Evolutionary conservation across 208 protist species (phyloP).

Genomic region (Borovskyia barvae): DNA sequence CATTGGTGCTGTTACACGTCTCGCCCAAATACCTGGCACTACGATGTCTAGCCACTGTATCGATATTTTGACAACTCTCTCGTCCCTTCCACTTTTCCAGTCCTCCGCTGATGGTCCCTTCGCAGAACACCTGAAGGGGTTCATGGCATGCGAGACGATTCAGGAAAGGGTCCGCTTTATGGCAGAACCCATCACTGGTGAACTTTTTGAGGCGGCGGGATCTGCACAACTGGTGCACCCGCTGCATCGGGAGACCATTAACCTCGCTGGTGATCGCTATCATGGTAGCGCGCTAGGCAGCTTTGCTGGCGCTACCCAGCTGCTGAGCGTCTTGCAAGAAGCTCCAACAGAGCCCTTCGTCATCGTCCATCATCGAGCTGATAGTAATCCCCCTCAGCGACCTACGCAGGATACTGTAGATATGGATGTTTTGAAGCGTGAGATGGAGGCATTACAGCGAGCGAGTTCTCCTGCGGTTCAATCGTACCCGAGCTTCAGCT

Average conservation of each 20-base stretch:
- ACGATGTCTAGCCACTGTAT: conserved; percentile 46
- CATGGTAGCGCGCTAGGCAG: conserved; percentile 5
- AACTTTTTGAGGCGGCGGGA: conserved; percentile 24
- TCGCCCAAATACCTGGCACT: conserved; percentile 20
- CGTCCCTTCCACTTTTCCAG: conserved; percentile 33
- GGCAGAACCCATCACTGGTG: conserved; percentile 46
- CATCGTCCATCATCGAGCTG: conserved; percentile 13
- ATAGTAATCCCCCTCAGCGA: conserved; percentile 13
- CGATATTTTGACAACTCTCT: conserved; percentile 32
- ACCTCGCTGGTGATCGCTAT: conserved; percentile 33
- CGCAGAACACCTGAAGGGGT: conserved; percentile 27
- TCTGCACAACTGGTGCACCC: conserved; percentile 18
- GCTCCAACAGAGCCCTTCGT: no score
- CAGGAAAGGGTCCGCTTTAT: conserved; percentile 42
- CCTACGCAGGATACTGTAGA: conserved; percentile 10
- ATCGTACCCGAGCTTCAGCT: conserved; percentile 58
- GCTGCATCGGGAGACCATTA: conserved; percentile 45
- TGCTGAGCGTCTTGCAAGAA: no score
- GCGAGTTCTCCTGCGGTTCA: conserved; percentile 45
- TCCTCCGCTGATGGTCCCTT: conserved; percentile 20
- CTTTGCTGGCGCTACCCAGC: not conserved
- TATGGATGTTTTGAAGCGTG: conserved; percentile 24
- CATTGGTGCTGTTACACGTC: conserved; percentile 17
- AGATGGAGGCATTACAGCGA: conserved; percentile 20
- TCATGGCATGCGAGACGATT: conserved; percentile 17